Evolutionary conservation across 208 protist genomes (phyloP).

Genomic region (Sergeia podlipaevii): DNA sequence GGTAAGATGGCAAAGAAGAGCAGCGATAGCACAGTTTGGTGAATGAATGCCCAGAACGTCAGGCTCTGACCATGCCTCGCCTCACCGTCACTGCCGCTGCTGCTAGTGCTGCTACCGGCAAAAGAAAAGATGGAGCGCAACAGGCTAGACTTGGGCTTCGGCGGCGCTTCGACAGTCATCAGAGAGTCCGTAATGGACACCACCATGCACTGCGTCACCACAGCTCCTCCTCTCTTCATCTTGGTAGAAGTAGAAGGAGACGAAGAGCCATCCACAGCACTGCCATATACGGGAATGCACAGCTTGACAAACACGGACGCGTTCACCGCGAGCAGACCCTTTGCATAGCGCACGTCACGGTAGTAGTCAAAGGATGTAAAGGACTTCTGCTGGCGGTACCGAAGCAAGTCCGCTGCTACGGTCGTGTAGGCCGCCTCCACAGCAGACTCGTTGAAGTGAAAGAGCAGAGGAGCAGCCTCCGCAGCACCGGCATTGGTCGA

Average conservation of each 20-base stretch:
- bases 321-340: slow-evolving; percentile 56
- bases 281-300: slow-evolving; percentile 27
- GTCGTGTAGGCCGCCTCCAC: slow-evolving; percentile 57
- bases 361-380: slow-evolving; percentile 46
- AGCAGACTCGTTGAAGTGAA: slow-evolving; percentile 36
- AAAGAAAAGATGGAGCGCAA: slow-evolving; percentile 1
- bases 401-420: slow-evolving; percentile 59
- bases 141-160: neutral
- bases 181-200: slow-evolving; percentile 70
- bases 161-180: slow-evolving; percentile 67
- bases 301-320: slow-evolving; percentile 75
- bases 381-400: slow-evolving; percentile 26
- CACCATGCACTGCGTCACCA: slow-evolving; percentile 36
- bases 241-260: neutral
- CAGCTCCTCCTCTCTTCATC: neutral
- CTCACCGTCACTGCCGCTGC: neutral
- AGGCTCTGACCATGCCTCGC: neutral
- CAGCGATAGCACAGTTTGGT: slow-evolving; percentile 29
- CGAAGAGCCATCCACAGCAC: neutral
- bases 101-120: neutral
- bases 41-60: slow-evolving; percentile 11
- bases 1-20: slow-evolving; percentile 30
- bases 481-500: neutral
- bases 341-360: slow-evolving; percentile 26
- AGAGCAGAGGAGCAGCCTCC: slow-evolving; percentile 11